These are phyloP conservation scores for Cryptosporidium parvum DNA, from an alignment of 169 alveolate genomes.

Conservation along the genomic window DNA sequence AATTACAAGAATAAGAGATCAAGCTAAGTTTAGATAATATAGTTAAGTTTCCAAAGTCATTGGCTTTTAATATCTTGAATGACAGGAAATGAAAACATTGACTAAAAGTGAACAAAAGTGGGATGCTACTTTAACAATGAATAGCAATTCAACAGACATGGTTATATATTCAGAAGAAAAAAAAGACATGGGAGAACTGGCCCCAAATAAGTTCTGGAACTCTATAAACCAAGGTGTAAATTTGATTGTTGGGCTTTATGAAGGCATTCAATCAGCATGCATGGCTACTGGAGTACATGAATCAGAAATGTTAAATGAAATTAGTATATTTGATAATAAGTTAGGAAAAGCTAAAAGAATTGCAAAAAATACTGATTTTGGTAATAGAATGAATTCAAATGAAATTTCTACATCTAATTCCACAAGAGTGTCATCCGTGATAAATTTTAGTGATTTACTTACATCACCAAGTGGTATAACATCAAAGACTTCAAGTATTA, in stretches of 20 bases:
- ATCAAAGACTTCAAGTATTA: conserved; percentile 60
- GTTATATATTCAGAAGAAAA: conserved; percentile 26
- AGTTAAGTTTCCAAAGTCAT: background rate
- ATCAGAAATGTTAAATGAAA: conserved; percentile 41
- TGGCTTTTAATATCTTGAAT: background rate
- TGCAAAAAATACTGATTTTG: background rate
- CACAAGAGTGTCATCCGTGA: conserved; percentile 54
- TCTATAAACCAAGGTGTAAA: conserved; percentile 58
- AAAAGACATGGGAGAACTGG: background rate
- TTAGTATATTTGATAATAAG: conserved; percentile 10
- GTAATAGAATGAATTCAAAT: conserved; percentile 14
- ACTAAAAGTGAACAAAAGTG: background rate
- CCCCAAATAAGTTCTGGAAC: conserved; percentile 39
- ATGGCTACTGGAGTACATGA: conserved; percentile 36
- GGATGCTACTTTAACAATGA: background rate
- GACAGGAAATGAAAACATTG: background rate
- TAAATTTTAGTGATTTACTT: conserved; percentile 15
- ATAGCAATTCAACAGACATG: conserved; percentile 21
- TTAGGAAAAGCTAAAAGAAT: background rate
- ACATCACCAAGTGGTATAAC: conserved; percentile 19
- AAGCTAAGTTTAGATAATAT: background rate
- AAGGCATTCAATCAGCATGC: conserved; percentile 71
- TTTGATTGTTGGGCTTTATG: conserved; percentile 63
- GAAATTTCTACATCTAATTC: conserved; percentile 44
- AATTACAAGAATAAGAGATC: background rate